Evolutionary conservation across 2,329 filamentous ascomycete species (phyloP).

Genomic region (Rachicladosporium sp.): DNA sequence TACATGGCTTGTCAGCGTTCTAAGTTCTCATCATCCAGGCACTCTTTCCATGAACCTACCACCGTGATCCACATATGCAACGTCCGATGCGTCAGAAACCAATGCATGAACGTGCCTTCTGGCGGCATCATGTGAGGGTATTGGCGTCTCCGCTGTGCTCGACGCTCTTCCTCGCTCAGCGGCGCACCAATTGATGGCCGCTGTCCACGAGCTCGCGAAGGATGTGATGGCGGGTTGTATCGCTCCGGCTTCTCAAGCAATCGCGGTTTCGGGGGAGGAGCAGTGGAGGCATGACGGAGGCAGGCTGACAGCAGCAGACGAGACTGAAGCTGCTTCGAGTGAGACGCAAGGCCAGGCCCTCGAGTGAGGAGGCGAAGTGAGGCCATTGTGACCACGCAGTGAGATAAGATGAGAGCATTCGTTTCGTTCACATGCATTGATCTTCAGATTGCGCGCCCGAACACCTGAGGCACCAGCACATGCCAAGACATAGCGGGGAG

Average conservation of each 20-base stretch:
- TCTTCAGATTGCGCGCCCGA: too few species aligned
- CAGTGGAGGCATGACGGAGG: constrained; percentile 19
- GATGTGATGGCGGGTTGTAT: constrained; percentile 88
- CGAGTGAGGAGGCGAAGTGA: too few species aligned
- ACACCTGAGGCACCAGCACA: too few species aligned
- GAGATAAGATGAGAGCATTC: too few species aligned
- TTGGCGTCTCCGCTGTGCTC: constrained; percentile 53
- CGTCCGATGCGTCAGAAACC: constrained; percentile 64
- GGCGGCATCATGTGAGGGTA: constrained; percentile 89
- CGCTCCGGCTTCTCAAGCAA: constrained; percentile 76
- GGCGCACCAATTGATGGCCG: constrained; percentile 63
- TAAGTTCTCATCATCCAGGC: too few species aligned
- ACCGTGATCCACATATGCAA: constrained; percentile 77
- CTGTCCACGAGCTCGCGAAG: constrained; percentile 50
- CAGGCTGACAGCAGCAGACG: constrained; percentile 1
- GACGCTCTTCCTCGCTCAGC: constrained; percentile 53
- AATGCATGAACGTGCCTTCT: constrained; percentile 67
- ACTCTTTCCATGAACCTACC: constrained; percentile 38
- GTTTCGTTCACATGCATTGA: too few species aligned
- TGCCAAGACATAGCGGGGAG: too few species aligned
- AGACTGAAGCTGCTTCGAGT: too few species aligned
- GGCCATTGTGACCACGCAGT: too few species aligned
- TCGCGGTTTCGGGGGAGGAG: constrained; percentile 42
- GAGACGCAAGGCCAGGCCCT: too few species aligned
- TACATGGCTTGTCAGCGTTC: constrained; percentile 16